Evolutionary conservation across 163 green algal genomes (phyloP), one percentile per base, ranked within the genome.

Genomic region (Scenedesmus sp.): DNA sequence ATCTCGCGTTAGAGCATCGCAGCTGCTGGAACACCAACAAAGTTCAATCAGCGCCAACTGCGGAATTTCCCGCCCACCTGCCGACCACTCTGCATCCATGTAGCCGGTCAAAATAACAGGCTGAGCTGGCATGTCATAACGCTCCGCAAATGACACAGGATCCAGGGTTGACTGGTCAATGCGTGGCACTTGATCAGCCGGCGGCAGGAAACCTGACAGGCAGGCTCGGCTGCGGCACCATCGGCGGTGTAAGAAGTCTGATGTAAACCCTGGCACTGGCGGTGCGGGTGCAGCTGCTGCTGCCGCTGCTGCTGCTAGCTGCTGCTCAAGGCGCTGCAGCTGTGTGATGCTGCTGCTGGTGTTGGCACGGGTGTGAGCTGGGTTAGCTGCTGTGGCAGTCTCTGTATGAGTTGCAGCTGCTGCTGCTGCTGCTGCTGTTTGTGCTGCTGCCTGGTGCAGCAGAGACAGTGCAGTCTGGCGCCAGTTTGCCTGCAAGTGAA

Each of bases 181-280:
- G n/a, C 81, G 84, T n/a, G 56, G 81, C 12, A 94, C 55, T 77
- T 92, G 88, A 91, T 79, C 84, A 26, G 56, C 56, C 54, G 76
- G 55, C 12, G 59, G 91, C 13, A 89, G 12, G 88, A 95, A 95
- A 0, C 7, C 9, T 66, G 60, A 73, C 16, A 95, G 84, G 64
- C 91, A 88, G 52, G 93, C 77, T n/a, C 95, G 73, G 82, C 91
- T 91, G 26, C 93, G 86, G 84, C 93, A 95, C 93, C 93, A 95
- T 16, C 57, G 84, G n/a, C 86, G 59, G 90, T 91, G 91, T 1
- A 93, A 59, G 46, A 92, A 91, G 6, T 88, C 52, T 4, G 92
- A 93, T 12, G 60, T 23, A 70, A 94, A 89, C 3, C 56, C 70
- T 16, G 59, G 73, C 9, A 91, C 54, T 56, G 46, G 18, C 15